These are phyloP conservation scores for Ophiocordyceps polyrhachis-furcata DNA, from an alignment of 2,329 filamentous ascomycete genomes.

Conservation along the genomic window DNA sequence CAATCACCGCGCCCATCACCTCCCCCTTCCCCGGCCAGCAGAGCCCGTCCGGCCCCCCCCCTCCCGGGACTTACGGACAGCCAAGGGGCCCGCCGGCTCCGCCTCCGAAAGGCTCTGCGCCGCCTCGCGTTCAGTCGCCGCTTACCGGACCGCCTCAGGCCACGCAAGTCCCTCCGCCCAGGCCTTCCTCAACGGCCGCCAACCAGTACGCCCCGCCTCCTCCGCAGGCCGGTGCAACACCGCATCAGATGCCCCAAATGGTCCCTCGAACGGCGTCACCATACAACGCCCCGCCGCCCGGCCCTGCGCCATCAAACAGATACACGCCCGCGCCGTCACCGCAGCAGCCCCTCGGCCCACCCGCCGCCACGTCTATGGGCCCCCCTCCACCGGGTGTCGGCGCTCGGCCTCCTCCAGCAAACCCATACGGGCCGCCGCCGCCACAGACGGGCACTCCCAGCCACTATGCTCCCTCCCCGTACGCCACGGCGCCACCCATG, in stretches of 20 bases:
- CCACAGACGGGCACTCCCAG: slow-evolving; percentile 21
- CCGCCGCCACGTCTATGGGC: slow-evolving; percentile 14
- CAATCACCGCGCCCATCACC: slow-evolving; percentile 48
- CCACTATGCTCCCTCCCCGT: slow-evolving; percentile 16
- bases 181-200: slow-evolving; percentile 46
- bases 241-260: slow-evolving; percentile 34
- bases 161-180: slow-evolving; percentile 39
- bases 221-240: slow-evolving; percentile 39
- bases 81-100: slow-evolving; percentile 58
- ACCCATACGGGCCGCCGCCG: slow-evolving; percentile 23
- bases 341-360: slow-evolving; percentile 28
- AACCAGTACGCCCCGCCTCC: slow-evolving; percentile 28
- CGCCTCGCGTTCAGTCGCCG: slow-evolving; percentile 56
- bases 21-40: slow-evolving; percentile 58
- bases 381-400: slow-evolving; percentile 21
- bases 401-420: slow-evolving; percentile 27
- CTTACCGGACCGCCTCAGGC: slow-evolving; percentile 26
- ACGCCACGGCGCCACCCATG: slow-evolving; percentile 17
- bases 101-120: slow-evolving; percentile 62
- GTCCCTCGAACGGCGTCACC: slow-evolving; percentile 64
- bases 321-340: slow-evolving; percentile 52
- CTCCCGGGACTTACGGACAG: slow-evolving; percentile 38
- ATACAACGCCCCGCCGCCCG: slow-evolving; percentile 63
- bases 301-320: slow-evolving; percentile 50
- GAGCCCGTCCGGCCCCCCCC: slow-evolving; percentile 34